Percentiles rank a stretch among this genome's conserved stretches.
These are phyloP conservation scores for Caryopteris hybrid DNA, from an alignment of 305 asterid genomes.

Conservation along the genomic window DNA sequence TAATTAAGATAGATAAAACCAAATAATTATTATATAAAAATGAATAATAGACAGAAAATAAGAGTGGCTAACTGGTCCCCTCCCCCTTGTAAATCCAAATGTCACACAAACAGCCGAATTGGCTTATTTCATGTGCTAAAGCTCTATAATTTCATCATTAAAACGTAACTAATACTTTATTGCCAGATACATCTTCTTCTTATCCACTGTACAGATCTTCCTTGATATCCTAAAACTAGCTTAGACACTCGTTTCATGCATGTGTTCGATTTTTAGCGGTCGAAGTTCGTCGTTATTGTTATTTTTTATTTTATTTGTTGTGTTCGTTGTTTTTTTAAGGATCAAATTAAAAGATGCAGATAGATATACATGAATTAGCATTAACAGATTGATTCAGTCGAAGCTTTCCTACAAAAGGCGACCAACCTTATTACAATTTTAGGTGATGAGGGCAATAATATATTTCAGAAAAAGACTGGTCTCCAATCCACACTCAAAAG, in stretches of 20 bases:
- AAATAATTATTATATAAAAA: no score
- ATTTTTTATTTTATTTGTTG: no score
- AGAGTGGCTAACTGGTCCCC: conserved; percentile 42
- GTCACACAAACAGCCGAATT: conserved; percentile 18
- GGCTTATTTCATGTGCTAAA: background rate
- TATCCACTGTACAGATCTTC: conserved; percentile 20
- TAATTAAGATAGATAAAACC: background rate
- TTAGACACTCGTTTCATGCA: no score
- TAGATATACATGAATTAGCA: no score
- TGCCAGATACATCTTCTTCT: background rate
- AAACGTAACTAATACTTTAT: conserved; percentile 26
- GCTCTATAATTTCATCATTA: background rate
- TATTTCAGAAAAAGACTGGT: background rate
- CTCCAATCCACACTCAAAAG: no score
- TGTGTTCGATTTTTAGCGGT: background rate
- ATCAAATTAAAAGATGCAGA: no score
- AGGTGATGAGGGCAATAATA: background rate
- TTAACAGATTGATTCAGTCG: no score
- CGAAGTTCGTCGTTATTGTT: background rate
- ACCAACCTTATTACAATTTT: no score
- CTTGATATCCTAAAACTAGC: conserved; percentile 23
- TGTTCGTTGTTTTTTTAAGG: no score
- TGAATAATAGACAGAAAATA: no score
- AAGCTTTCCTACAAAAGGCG: no score
- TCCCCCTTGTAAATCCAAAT: conserved; percentile 19